Evolutionary conservation across 2,329 filamentous ascomycete genomes (phyloP).

Genomic region (Cytospora chrysosperma): DNA sequence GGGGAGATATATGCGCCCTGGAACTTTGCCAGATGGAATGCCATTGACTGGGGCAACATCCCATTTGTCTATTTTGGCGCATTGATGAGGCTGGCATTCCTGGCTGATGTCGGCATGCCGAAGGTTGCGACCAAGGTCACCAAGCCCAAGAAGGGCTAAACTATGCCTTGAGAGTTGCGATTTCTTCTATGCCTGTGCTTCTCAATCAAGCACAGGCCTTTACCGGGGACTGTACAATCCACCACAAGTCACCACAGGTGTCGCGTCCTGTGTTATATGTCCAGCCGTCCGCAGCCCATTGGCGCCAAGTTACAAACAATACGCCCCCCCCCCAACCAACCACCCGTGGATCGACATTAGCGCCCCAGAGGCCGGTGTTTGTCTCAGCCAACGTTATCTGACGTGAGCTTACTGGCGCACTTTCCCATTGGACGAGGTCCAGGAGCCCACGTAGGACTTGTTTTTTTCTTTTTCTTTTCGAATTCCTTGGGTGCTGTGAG

Average conservation of each 20-base stretch:
- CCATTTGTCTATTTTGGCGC: slow-evolving; percentile 69
- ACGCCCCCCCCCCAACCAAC: too few species aligned
- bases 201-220: background rate
- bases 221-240: too few species aligned
- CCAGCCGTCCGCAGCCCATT: background rate
- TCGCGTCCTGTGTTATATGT: background rate
- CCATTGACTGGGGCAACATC: slow-evolving; percentile 67
- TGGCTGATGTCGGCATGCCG: slow-evolving; percentile 55
- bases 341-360: background rate
- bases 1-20: slow-evolving; percentile 56
- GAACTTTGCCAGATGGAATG: slow-evolving; percentile 61
- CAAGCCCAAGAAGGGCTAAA: slow-evolving; percentile 8
- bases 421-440: background rate
- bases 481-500: background rate
- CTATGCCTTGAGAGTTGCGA: background rate
- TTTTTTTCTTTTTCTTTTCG: too few species aligned
- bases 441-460: too few species aligned
- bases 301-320: background rate
- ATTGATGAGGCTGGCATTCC: slow-evolving; percentile 56
- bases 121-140: slow-evolving; percentile 26
- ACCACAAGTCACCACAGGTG: background rate
- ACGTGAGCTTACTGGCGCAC: background rate
- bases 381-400: background rate
- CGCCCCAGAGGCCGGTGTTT: background rate
- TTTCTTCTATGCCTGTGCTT: background rate